These are phyloP conservation scores for Leptosphaerulina australis DNA, from an alignment of 2,329 filamentous ascomycete species.

Conservation along the genomic window DNA sequence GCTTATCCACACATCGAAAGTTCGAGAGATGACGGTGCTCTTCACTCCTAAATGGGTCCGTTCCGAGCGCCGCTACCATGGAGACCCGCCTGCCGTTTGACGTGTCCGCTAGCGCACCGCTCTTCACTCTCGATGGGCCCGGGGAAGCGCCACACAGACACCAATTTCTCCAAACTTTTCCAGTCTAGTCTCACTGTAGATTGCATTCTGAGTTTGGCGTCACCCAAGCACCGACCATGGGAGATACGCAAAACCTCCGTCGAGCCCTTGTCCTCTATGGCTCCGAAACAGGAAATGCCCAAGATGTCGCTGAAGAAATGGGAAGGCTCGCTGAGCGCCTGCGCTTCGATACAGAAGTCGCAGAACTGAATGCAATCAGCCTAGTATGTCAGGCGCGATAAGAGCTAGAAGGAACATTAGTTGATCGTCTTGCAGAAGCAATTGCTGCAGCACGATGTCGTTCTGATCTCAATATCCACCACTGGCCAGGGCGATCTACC, in stretches of 20 bases:
- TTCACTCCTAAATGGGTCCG: conserved; percentile 3
- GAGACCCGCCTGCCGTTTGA: conserved; percentile 33
- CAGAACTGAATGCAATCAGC: conserved; percentile 76
- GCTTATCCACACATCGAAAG: conserved; percentile 3
- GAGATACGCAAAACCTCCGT: conserved; percentile 30
- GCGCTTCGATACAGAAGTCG: conserved; percentile 75
- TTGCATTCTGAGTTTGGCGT: conserved; percentile 15
- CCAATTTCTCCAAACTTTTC: conserved; percentile 18
- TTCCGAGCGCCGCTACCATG: conserved; percentile 21
- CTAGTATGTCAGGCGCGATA: conserved; percentile 63
- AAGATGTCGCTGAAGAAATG: conserved; percentile 88
- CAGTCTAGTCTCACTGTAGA: conserved; percentile 29
- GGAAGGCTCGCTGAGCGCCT: conserved; percentile 75
- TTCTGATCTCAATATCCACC: conserved; percentile 85
- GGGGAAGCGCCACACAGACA: conserved; percentile 28
- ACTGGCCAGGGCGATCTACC: conserved; percentile 95
- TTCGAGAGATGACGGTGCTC: conserved; percentile 16
- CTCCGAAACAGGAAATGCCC: conserved; percentile 92
- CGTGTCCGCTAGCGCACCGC: conserved; percentile 38
- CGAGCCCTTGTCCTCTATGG: conserved; percentile 81
- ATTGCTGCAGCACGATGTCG: conserved; percentile 57
- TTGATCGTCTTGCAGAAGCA: conserved; percentile 46
- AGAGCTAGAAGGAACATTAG: neutral
- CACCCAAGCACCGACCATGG: conserved; percentile 28
- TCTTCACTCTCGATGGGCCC: conserved; percentile 20